These are phyloP conservation scores for Tulasnella sp. DNA, from an alignment of 768 basidiomycete genomes.

Conservation along the genomic window DNA sequence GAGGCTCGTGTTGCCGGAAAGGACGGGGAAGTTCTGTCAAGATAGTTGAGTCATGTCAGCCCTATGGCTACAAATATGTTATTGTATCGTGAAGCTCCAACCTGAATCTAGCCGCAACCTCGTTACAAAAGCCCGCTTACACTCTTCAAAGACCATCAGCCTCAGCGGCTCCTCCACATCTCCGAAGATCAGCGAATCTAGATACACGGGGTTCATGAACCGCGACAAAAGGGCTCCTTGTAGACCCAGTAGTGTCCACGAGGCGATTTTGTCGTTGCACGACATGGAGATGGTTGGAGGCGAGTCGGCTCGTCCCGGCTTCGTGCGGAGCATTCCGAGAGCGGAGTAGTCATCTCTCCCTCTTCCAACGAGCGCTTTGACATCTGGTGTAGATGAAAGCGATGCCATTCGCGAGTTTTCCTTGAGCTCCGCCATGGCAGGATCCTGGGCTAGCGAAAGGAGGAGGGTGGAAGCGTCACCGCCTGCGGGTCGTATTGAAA, in stretches of 20 bases:
- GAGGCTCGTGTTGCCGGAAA: slow-evolving; percentile 41
- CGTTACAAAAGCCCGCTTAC: slow-evolving; percentile 52
- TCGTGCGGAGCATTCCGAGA: slow-evolving; percentile 74
- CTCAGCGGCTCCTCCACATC: slow-evolving; percentile 41
- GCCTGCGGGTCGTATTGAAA: slow-evolving; percentile 35
- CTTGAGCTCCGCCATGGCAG: slow-evolving; percentile 58
- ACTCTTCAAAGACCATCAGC: slow-evolving; percentile 42
- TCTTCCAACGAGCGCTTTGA: slow-evolving; percentile 36
- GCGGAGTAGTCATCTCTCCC: slow-evolving; percentile 73
- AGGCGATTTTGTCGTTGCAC: slow-evolving; percentile 89
- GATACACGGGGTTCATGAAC: slow-evolving; percentile 49
- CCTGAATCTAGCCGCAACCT: slow-evolving; percentile 30
- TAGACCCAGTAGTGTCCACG: slow-evolving; percentile 74
- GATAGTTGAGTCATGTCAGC: slow-evolving; percentile 6
- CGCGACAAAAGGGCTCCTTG: slow-evolving; percentile 62
- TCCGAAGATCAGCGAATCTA: slow-evolving; percentile 57
- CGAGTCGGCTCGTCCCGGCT: slow-evolving; percentile 87
- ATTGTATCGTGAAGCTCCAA: background rate
- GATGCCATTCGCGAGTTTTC: slow-evolving; percentile 13
- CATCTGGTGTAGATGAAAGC: slow-evolving; percentile 24
- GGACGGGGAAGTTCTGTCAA: slow-evolving; percentile 20
- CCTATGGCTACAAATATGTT: background rate
- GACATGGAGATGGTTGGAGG: slow-evolving; percentile 76
- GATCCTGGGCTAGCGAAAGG: slow-evolving; percentile 64
- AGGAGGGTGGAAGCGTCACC: slow-evolving; percentile 82